A percentile compares a stretch with the other conserved stretches of the same genome.
Evolutionary conservation across 2,329 filamentous ascomycete species (phyloP).

Genomic region (Talaromyces sp.): DNA sequence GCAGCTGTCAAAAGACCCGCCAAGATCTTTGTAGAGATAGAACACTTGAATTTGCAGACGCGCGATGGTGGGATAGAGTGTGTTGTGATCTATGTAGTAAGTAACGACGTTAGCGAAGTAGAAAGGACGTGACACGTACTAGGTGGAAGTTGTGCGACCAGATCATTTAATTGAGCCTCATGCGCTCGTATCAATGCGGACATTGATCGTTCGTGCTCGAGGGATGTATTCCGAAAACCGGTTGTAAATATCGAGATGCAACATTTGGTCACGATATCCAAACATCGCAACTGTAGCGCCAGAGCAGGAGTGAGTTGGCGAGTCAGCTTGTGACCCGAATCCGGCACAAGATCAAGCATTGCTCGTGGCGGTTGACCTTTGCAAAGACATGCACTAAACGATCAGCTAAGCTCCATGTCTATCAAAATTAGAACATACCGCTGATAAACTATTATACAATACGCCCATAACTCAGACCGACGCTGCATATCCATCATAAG

Average conservation of each 20-base stretch:
- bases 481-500: slow-evolving; percentile 36
- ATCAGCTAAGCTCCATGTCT: background rate
- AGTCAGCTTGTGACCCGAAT: slow-evolving; percentile 33
- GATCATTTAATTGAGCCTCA: slow-evolving; percentile 35
- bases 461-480: slow-evolving; percentile 41
- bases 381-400: slow-evolving; percentile 32
- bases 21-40: slow-evolving; percentile 36
- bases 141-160: slow-evolving; percentile 33
- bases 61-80: slow-evolving; percentile 30
- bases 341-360: slow-evolving; percentile 35
- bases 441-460: slow-evolving; percentile 41
- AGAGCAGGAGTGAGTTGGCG: slow-evolving; percentile 34
- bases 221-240: slow-evolving; percentile 37
- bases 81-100: slow-evolving; percentile 29
- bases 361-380: slow-evolving; percentile 39
- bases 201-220: slow-evolving; percentile 39
- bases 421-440: slow-evolving; percentile 25
- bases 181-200: slow-evolving; percentile 37
- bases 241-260: slow-evolving; percentile 37
- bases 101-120: background rate
- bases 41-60: slow-evolving; percentile 35
- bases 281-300: slow-evolving; percentile 37
- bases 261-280: slow-evolving; percentile 37
- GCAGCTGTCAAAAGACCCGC: slow-evolving; percentile 26
- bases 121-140: slow-evolving; percentile 23